Base-by-base conservation (phyloP, 306 rosid genomes). In the Fragaria ananassa region DNA sequence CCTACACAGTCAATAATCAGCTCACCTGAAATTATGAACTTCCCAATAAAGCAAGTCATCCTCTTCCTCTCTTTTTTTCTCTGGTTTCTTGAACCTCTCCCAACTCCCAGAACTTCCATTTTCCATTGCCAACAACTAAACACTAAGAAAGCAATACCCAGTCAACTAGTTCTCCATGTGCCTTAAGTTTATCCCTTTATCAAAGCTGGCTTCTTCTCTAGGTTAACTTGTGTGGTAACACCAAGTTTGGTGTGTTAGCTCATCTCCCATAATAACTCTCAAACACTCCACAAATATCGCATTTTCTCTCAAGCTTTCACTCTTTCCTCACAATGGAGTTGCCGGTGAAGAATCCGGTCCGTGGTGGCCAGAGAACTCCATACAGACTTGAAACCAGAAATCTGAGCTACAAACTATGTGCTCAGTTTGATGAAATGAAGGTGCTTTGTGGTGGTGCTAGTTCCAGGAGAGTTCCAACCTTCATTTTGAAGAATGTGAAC, bases 221-320 rank as follows among this genome's bases (percentile, higher is more conserved):
- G 75, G 77, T 60, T 80, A 81, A 79, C 78, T 67, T 60, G 78
- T 60, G 25, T 62, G 19, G 69, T 23, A 21, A 73, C 78, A 65
- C 68, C 50, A 3, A 86, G 81, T 86, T 91, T 88, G 97, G 93
- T 93, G 83, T 57, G 97, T 91, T 93, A 87, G 98, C 84, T 91
- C 86, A 93, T 89, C 98, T 81, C 76, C 79, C 89, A 17, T 81
- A 67, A 64, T 83, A 57, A 72, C 77, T 68, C 39, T 68, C 70
- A 21, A 63, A 75, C 75, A 61, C 51, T 85, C 53, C 76, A 74
- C 60, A 85, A 68, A 86, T 82, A 65, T 76, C 84, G 50, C 85
- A 76, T 66, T 57, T 75, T 78, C 79, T 74, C 53, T 61, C 54
- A 50, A 76, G 37, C 58, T 5, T 78, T 53, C 75, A 19, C 74